Evolutionary conservation across 176 grass and related monocot genomes (phyloP).

Genomic region (Saccharum officinarum): DNA sequence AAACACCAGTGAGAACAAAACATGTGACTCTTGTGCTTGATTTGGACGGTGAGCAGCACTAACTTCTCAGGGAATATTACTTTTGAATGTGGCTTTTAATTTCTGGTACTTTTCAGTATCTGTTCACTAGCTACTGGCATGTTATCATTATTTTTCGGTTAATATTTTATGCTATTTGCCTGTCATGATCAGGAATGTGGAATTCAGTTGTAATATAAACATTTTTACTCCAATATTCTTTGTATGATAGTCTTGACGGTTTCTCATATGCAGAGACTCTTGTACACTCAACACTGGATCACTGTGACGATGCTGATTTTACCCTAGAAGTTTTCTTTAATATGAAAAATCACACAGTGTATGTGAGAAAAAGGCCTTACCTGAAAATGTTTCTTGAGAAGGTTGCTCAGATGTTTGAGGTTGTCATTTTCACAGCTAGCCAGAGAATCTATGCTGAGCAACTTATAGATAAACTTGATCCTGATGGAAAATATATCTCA

Average conservation of each 20-base stretch:
- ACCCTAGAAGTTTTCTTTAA: slow-evolving; percentile 85
- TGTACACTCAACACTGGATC: slow-evolving; percentile 87
- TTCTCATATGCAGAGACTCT: slow-evolving; percentile 87
- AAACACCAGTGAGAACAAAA: slow-evolving; percentile 50
- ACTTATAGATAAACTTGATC: slow-evolving; percentile 88
- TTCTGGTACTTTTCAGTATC: not conserved
- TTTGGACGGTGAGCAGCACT: slow-evolving; percentile 85
- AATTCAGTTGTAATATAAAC: slow-evolving; percentile 11
- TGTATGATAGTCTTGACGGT: slow-evolving; percentile 28
- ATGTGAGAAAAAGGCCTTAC: slow-evolving; percentile 84
- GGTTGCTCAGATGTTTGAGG: slow-evolving; percentile 84
- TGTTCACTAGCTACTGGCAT: not conserved
- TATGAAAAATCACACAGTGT: slow-evolving; percentile 86
- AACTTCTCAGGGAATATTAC: slow-evolving; percentile 14
- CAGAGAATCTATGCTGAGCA: slow-evolving; percentile 91
- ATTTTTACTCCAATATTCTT: slow-evolving; percentile 14
- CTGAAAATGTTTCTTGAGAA: slow-evolving; percentile 90
- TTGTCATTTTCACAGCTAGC: slow-evolving; percentile 96
- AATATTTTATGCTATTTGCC: not conserved
- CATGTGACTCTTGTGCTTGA: slow-evolving; percentile 94
- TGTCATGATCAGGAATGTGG: not conserved
- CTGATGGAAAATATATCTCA: slow-evolving; percentile 79
- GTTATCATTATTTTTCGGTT: not conserved
- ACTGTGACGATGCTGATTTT: slow-evolving; percentile 69
- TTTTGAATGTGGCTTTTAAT: not conserved